A percentile compares a stretch with the other conserved stretches of the same genome.
phyloP scores from a whole-genome alignment of 2,329 filamentous ascomycete genomes.

The Fusarium staphyleae region DNA sequence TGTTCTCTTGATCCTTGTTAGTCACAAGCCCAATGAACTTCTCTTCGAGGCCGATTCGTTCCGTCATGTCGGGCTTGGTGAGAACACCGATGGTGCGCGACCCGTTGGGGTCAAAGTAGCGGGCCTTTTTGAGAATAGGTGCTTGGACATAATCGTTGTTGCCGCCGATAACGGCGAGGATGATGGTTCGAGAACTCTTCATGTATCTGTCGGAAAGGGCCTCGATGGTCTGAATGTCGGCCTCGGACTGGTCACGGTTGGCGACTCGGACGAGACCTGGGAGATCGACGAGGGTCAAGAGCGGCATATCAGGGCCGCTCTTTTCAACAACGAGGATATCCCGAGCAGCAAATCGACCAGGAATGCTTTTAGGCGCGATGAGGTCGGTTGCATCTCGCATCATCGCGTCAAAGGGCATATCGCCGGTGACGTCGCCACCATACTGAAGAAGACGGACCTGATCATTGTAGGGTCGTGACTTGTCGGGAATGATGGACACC shows the following conservation, averaged over 20 bases:
- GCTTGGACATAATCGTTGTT: constrained; percentile 63
- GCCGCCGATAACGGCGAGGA: constrained; percentile 62
- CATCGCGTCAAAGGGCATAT: constrained; percentile 57
- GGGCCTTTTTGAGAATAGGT: constrained; percentile 58
- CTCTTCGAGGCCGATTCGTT: constrained; percentile 60
- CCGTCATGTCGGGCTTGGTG: constrained; percentile 61
- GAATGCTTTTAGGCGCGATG: constrained; percentile 58
- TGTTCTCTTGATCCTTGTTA: constrained; percentile 58
- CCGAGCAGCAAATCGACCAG: constrained; percentile 58
- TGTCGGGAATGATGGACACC: constrained; percentile 64
- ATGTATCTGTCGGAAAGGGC: constrained; percentile 61
- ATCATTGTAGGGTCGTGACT: constrained; percentile 54
- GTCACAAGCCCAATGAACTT: constrained; percentile 62
- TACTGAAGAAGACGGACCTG: constrained; percentile 57
- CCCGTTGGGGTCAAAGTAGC: constrained; percentile 58
- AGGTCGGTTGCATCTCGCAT: constrained; percentile 59
- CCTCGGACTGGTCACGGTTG: constrained; percentile 59
- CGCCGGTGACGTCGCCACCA: constrained; percentile 54
- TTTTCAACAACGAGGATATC: constrained; percentile 67
- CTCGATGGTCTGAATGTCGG: constrained; percentile 61
- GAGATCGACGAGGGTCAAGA: constrained; percentile 68
- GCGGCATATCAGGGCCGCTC: constrained; percentile 63
- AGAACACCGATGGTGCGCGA: constrained; percentile 59
- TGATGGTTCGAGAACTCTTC: constrained; percentile 63
- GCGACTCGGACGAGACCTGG: constrained; percentile 64